Percentiles rank a stretch among this genome's conserved stretches.
These are phyloP conservation scores for Pistacia integerrima DNA, from an alignment of 345 rosid genomes.

Conservation along the genomic window DNA sequence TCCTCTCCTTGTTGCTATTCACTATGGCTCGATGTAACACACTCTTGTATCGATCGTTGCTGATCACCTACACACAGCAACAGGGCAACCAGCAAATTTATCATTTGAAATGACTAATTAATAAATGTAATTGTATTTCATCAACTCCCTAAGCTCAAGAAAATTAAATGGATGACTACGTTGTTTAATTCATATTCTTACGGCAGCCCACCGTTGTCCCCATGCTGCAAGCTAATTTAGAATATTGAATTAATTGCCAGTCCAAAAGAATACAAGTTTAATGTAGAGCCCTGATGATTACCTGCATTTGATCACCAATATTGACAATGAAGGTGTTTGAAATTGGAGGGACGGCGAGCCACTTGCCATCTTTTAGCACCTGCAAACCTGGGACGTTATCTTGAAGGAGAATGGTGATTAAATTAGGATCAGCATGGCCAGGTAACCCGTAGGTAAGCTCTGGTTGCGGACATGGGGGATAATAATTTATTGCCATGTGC, in stretches of 20 bases:
- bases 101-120: not conserved
- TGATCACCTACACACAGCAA: conserved; percentile 31
- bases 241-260: too few species aligned
- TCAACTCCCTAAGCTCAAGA: not conserved
- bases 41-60: conserved; percentile 62
- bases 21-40: conserved; percentile 61
- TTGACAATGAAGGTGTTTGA: conserved; percentile 42
- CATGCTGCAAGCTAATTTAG: not conserved
- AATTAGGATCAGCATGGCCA: conserved; percentile 42
- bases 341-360: conserved; percentile 38
- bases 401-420: conserved; percentile 43
- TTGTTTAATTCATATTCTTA: too few species aligned
- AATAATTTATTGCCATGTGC: conserved; percentile 47
- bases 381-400: conserved; percentile 44
- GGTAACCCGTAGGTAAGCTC: conserved; percentile 43
- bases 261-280: too few species aligned
- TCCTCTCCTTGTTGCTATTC: conserved; percentile 42
- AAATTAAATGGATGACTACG: not conserved
- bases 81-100: not conserved
- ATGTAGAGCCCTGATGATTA: not conserved
- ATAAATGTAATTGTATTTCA: not conserved
- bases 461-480: conserved; percentile 48
- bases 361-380: conserved; percentile 35
- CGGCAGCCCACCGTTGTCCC: too few species aligned
- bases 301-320: conserved; percentile 47